Percentiles rank a stretch among this genome's conserved stretches.
Conservation (phyloP, 2,329 filamentous ascomycete species). For the Xylaria sp. region DNA sequence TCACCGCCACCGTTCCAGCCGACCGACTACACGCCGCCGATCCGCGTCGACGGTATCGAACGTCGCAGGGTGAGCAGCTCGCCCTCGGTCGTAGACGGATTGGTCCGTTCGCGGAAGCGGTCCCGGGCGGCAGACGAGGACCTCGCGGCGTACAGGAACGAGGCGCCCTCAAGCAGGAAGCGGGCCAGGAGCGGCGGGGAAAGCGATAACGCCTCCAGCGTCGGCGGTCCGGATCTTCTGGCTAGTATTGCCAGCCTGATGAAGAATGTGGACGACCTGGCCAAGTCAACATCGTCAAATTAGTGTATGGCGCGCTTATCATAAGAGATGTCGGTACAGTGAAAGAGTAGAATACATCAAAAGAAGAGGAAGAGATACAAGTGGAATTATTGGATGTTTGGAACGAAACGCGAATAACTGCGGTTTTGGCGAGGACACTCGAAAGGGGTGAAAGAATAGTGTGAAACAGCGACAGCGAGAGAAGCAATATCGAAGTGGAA, state of each 20-base stretch:
- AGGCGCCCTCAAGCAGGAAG: constrained; percentile 28
- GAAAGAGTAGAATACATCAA: too few species aligned
- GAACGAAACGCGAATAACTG: too few species aligned
- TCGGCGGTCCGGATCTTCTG: constrained; percentile 30
- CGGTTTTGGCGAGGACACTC: too few species aligned
- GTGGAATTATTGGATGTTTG: background rate
- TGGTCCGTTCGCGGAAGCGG: constrained; percentile 33
- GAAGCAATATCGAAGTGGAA: too few species aligned
- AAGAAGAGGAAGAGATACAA: background rate
- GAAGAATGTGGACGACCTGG: constrained; percentile 24
- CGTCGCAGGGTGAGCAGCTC: constrained; percentile 23
- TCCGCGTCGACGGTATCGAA: constrained; percentile 3
- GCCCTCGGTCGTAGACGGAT: constrained; percentile 20
- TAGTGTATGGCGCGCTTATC: background rate
- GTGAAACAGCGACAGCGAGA: too few species aligned
- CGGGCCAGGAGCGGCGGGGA: constrained; percentile 29
- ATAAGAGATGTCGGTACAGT: background rate
- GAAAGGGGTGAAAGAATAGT: too few species aligned
- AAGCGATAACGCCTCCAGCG: constrained; percentile 5
- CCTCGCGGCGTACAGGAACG: constrained; percentile 25
- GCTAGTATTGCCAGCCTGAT: constrained; percentile 33
- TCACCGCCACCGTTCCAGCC: constrained; percentile 21
- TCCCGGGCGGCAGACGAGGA: constrained; percentile 27
- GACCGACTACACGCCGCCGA: constrained; percentile 7
- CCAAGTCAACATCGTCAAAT: constrained; percentile 3